Evolutionary conservation across 2,329 filamentous ascomycete species (phyloP), one percentile per base, ranked within the genome.

Genomic region (Aspergillus persii): DNA sequence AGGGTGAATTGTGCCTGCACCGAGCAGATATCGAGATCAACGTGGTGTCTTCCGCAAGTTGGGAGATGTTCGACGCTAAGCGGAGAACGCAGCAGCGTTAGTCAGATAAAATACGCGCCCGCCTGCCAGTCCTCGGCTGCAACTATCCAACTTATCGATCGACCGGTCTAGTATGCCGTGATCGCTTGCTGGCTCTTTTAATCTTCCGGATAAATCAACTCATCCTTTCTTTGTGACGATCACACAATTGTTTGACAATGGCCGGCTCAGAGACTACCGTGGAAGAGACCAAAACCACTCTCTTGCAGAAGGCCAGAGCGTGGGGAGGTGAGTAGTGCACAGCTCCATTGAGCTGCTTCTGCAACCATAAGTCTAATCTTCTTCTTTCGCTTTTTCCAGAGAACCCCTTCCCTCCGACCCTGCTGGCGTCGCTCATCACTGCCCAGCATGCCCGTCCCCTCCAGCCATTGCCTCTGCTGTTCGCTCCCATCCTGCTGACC

Each of bases 361-460:
- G n/a, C 36, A 41, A 41, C 36, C 36, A 36, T 41, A 6, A 5
- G 30, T 31, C 36, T 41, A 8, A 41, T 4, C 15, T 23, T 41
- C 36, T n/a, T 41, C 15, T 41, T 12, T 41, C n/a, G n/a, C 29
- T 36, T 27, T n/a, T 3, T 50, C 30, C 68, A 89, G 87, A 87
- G 74, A 86, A 83, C 60, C 81, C 87, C 8, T 81, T 90, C 33
- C 85, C 87, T 2, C 84, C 88, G 27, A 86, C 84, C 9, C 74
- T 88, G 11, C 82, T 89, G 48, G 87, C 88, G 58, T 87, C 86
- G 8, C 78, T 90, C 48, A 83, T 89, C 65, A 83, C 86, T 46
- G 85, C 86, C 9, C 85, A 89, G 67, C 84, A 89, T 76, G 78
- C 83, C 48, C 84, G 85, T n/a, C 87, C 88, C 7, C 86, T 88